Base-by-base conservation (phyloP, 805 yeast species). In the Saccharomycopsis amapae region DNA sequence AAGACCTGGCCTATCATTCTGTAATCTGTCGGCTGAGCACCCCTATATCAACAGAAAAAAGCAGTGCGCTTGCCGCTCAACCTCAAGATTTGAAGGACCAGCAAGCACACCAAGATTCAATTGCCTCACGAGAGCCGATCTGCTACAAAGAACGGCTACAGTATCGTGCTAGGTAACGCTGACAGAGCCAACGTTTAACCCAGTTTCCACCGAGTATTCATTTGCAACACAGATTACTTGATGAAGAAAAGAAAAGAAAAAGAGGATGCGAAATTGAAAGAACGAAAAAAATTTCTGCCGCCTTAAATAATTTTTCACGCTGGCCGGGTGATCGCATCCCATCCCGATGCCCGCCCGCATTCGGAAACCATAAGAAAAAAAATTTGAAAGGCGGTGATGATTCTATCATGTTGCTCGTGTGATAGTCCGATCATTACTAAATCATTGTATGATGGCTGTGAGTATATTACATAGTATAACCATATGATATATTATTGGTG, bases 1-100 rank as follows among this genome's bases (percentile, higher is more conserved):
- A 75, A 78, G 72, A 61, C 73, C 76, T 53, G 49, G 68, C 68
- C 74, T 75, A 78, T 85, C 71, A 55, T 56, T 90, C 73, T 85
- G 65, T 82, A 84, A 83, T 83, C 89, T 80, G 95, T 89, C 96
- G 95, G 80, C 95, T 86, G 96, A 95, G 97, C 87, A 63, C 73
- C 81, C 74, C 90, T 81, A 89, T 75, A 74, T 69, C 75, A 84
- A 48, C 66, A 62, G 36, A 17, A 19, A 25, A 35, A 38, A 45
- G 23, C n/a, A n/a, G n/a, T n/a, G n/a, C n/a, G n/a, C 19, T 46
- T 17, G 57, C 65, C 71, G 81, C 81, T 76, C 78, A 78, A 66
- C 74, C 75, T 70, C 62, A 68, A 42, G 18, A 28, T 4, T 15
- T 26, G 35, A 55, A 56, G 53, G 61, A 57, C 58, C 55, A 51